Evolutionary conservation across 768 basidiomycete genomes (phyloP), one percentile per base, ranked within the genome.

Genomic region (Termitomyces titanicus): DNA sequence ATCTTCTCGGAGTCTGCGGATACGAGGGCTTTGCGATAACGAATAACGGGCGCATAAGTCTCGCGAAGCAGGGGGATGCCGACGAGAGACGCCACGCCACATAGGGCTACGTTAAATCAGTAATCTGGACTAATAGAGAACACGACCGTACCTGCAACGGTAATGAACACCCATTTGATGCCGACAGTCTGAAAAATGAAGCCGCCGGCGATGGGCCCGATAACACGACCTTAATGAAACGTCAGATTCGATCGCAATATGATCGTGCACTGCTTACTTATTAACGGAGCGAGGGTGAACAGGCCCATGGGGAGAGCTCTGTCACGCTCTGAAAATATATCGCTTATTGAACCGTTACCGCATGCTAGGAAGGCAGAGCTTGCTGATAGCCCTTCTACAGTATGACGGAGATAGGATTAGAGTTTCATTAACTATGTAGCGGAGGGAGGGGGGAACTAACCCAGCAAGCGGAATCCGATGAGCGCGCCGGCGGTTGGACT

Each of bases 1-100:
- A 58, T 54, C 43, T 39, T 39, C 0, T 31, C 43, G 2, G 35
- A 18, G 18, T 54, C 52, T 10, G 51, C 43, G 2, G 56, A 53
- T n/a, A 46, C 51, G 3, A 57, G 18, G 13, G 56, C 51, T 22
- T 53, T 45, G 46, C 47, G 46, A 43, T 53, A 48, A 10, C 83
- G 81, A 37, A 92, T 76, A 31, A 88, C 73, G 1, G 90, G 89
- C 0, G 79, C 84, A 63, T 90, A 93, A 0, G 90, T 89, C 68
- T 92, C 90, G 15, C 74, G 72, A 13, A 88, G 68, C 40, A 88
- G 66, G 7, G 85, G 82, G 24, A 89, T 75, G 4, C 80, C 85
- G 8, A 84, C 47, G 0, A 74, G 27, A 7, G 79, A 65, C 5
- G 76, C 72, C 20, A 78, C 40, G 29, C 69, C 79, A 50, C 76